Conservation (phyloP, 176 grass and related monocot species). For the Saccharum officinarum region DNA sequence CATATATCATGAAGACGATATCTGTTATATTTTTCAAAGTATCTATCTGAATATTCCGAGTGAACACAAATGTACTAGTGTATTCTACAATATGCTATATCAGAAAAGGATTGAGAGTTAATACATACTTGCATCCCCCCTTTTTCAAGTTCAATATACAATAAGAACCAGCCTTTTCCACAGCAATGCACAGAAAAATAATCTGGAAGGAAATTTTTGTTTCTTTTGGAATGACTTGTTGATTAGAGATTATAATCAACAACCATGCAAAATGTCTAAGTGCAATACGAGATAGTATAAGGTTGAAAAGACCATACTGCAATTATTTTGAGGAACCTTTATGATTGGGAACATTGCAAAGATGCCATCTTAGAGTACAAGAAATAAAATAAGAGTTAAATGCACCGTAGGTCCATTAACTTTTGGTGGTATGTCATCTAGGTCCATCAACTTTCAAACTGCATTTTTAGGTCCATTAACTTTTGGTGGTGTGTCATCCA, state of each 20-base stretch:
- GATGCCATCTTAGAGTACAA: too few relatives aligned
- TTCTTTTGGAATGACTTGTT: background rate
- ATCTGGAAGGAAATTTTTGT: background rate
- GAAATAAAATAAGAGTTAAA: too few relatives aligned
- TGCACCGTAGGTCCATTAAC: too few relatives aligned
- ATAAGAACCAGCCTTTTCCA: background rate
- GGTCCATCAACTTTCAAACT: too few relatives aligned
- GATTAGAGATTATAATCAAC: background rate
- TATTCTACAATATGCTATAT: background rate
- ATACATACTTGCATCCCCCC: background rate
- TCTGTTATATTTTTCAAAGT: background rate
- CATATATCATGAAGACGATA: background rate
- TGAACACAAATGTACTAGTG: background rate
- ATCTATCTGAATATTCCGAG: background rate
- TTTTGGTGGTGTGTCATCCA: too few relatives aligned
- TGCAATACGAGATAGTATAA: background rate
- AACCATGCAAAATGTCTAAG: background rate
- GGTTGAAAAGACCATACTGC: background rate
- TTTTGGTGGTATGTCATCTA: too few relatives aligned
- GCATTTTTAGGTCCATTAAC: too few relatives aligned
- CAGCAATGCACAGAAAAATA: background rate
- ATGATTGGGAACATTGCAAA: too few relatives aligned
- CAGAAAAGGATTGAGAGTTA: background rate
- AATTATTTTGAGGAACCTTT: background rate
- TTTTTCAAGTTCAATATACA: conserved; percentile 1